These are phyloP conservation scores for Bertia moriformis DNA, from an alignment of 2,329 filamentous ascomycete genomes.

Conservation along the genomic window DNA sequence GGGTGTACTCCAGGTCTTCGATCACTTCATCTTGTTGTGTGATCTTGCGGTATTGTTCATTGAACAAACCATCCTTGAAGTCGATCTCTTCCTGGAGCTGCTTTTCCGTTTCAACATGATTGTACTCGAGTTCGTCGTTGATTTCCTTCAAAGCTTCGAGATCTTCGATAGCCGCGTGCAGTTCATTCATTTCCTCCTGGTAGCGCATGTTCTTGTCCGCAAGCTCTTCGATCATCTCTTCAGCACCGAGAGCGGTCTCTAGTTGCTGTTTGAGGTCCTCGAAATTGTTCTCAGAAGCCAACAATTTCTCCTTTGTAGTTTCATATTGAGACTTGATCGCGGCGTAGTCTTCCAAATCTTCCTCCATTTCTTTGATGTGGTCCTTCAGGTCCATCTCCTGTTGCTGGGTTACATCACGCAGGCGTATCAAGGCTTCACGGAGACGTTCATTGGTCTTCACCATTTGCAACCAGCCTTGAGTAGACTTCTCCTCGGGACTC, in stretches of 20 bases:
- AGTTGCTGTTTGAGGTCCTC: constrained; percentile 50
- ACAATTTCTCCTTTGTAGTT: constrained; percentile 34
- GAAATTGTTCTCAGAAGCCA: constrained; percentile 38
- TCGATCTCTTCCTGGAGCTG: constrained; percentile 53
- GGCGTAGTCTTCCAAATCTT: constrained; percentile 30
- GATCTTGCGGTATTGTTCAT: constrained; percentile 37
- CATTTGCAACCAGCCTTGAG: constrained; percentile 48
- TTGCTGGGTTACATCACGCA: constrained; percentile 51
- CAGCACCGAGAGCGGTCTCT: constrained; percentile 46
- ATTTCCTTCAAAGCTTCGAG: constrained; percentile 48
- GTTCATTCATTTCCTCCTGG: constrained; percentile 39
- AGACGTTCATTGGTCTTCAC: constrained; percentile 50
- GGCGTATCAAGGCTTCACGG: constrained; percentile 43
- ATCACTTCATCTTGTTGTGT: constrained; percentile 44
- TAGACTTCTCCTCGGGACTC: constrained; percentile 48
- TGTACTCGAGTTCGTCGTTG: constrained; percentile 50
- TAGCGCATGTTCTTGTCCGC: constrained; percentile 45
- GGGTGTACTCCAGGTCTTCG: constrained; percentile 46
- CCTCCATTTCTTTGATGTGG: constrained; percentile 34
- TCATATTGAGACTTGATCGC: constrained; percentile 31
- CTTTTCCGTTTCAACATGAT: constrained; percentile 49
- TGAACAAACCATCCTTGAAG: constrained; percentile 40
- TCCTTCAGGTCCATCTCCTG: constrained; percentile 40
- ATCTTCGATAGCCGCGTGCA: constrained; percentile 42
- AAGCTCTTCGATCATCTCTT: constrained; percentile 53